A percentile compares a stretch with the other conserved stretches of the same genome.
Evolutionary conservation across 2,329 filamentous ascomycete genomes (phyloP).

Genomic region (Hypoxylon sp.): DNA sequence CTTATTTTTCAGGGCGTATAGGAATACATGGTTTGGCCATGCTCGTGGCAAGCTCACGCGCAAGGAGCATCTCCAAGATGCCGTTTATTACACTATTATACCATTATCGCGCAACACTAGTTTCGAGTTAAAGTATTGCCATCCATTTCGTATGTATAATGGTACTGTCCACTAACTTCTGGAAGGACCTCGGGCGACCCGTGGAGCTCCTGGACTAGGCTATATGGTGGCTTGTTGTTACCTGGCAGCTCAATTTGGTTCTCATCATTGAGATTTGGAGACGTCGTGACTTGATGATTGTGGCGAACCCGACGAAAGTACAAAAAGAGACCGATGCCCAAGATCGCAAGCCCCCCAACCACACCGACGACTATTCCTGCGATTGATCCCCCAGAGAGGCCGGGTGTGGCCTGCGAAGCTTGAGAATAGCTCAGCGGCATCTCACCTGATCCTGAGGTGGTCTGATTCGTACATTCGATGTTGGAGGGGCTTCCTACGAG

Average conservation of each 20-base stretch:
- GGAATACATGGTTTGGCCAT: neutral
- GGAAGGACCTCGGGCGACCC: neutral
- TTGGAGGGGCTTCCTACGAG: conserved; percentile 1
- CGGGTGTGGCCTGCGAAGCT: neutral
- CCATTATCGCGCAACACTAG: neutral
- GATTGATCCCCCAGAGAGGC: conserved; percentile 16
- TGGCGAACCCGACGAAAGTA: conserved; percentile 12
- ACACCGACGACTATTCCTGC: conserved; percentile 23
- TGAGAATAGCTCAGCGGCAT: neutral
- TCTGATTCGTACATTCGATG: conserved; percentile 10
- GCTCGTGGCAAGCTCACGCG: neutral
- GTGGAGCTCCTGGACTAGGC: conserved; percentile 2
- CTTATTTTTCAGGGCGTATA: conserved; percentile 25
- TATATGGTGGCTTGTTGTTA: conserved; percentile 1
- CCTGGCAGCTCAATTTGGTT: neutral
- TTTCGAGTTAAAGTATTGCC: neutral
- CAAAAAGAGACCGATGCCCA: conserved; percentile 8
- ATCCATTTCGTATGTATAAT: conserved; percentile 16
- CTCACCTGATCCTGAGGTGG: neutral
- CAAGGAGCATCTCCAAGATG: neutral
- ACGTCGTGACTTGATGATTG: neutral
- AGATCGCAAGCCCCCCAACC: conserved; percentile 4
- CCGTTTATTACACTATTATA: neutral
- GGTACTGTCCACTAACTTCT: conserved; percentile 21
- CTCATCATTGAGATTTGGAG: neutral